phyloP scores from a whole-genome alignment of 129 eudicot genomes.

The Gnaphalium uliginosum region DNA sequence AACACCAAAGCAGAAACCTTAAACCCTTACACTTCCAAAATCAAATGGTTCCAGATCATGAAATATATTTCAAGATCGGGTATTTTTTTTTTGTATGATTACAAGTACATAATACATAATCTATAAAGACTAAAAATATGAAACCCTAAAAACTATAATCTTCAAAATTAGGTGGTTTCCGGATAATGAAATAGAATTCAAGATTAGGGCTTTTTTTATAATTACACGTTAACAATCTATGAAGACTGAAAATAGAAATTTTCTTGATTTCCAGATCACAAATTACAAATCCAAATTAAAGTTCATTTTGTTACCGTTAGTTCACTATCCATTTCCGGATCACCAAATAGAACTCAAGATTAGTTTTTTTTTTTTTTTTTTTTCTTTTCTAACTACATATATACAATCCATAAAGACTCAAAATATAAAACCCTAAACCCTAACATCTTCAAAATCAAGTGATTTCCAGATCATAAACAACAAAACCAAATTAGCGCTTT shows the following conservation, averaged over 20 bases:
- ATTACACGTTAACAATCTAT: background rate
- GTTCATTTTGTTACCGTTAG: background rate
- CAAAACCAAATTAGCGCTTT: background rate
- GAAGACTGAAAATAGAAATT: background rate
- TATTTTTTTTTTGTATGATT: no score
- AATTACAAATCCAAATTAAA: background rate
- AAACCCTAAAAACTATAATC: background rate
- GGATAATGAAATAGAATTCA: background rate
- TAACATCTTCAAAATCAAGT: conserved; percentile 3
- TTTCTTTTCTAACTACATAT: no score
- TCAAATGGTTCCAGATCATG: background rate
- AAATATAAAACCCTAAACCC: conserved; percentile 8
- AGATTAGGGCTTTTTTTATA: background rate
- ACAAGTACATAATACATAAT: no score
- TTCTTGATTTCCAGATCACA: background rate
- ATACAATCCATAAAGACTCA: background rate
- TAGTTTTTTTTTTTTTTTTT: no score
- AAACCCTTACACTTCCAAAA: background rate
- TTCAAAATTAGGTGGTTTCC: background rate
- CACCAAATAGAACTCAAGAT: no score
- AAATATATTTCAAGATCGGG: background rate
- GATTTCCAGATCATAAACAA: background rate
- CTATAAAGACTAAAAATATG: no score
- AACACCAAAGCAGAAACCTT: background rate
- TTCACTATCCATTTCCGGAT: no score